phyloP scores from a whole-genome alignment of 768 basidiomycete species.

The Amanita subjunquillea region DNA sequence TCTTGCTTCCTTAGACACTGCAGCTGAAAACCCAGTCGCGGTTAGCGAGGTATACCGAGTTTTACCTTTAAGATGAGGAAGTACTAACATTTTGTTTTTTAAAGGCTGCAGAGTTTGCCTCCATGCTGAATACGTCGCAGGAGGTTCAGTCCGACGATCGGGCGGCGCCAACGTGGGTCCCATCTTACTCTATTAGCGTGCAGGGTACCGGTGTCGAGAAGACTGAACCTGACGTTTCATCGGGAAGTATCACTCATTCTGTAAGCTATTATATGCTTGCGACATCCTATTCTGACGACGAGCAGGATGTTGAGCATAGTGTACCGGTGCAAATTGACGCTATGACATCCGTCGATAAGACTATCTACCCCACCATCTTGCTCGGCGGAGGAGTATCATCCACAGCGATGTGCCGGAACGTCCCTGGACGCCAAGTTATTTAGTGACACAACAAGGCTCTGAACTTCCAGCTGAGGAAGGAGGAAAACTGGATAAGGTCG shows the following conservation, averaged over 20 bases:
- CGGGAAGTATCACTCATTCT: not conserved
- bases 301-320: not conserved
- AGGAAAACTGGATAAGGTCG: constrained; percentile 8
- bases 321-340: not conserved
- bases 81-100: not conserved
- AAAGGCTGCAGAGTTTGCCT: too few species aligned
- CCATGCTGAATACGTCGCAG: too few species aligned
- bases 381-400: not conserved
- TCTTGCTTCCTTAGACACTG: not conserved
- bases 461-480: constrained; percentile 2
- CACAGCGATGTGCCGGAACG: constrained; percentile 4
- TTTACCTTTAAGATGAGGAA: not conserved
- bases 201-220: constrained; percentile 11
- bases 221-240: not conserved
- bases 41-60: not conserved
- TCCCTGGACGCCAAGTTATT: constrained; percentile 14
- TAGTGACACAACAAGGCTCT: constrained; percentile 11
- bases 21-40: not conserved
- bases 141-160: not conserved
- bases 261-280: not conserved
- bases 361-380: not conserved
- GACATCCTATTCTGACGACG: not conserved
- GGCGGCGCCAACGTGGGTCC: constrained; percentile 9
- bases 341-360: not conserved
- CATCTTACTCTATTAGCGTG: constrained; percentile 14